A percentile compares a stretch with the other conserved stretches of the same genome.
These are phyloP conservation scores for Populus alba DNA, from an alignment of 345 rosid species.

Conservation along the genomic window DNA sequence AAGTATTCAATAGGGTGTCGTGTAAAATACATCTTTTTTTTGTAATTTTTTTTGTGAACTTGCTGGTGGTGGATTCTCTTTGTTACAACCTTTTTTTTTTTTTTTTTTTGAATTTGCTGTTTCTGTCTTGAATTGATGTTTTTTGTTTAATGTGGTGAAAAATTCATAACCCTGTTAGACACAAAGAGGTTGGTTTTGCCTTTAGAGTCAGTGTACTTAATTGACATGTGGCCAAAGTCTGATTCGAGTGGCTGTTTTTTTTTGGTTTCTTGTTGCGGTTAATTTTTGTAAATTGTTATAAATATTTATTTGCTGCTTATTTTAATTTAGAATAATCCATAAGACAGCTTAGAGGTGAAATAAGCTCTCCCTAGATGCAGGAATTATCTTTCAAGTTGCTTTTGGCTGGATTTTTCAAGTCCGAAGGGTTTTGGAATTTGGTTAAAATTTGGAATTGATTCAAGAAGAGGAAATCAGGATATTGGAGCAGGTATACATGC, in stretches of 20 bases:
- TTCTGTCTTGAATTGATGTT: background rate
- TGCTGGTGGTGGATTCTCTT: background rate
- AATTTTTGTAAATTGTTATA: background rate
- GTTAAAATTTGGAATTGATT: background rate
- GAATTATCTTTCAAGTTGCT: background rate
- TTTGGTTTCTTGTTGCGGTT: background rate
- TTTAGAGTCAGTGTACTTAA: background rate
- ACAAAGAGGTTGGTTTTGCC: background rate
- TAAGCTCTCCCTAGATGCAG: background rate
- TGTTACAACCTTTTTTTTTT: background rate
- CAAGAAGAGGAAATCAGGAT: background rate
- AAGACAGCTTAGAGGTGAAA: background rate
- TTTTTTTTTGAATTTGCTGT: background rate
- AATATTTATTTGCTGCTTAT: background rate
- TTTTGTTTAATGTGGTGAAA: background rate
- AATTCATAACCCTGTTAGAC: background rate
- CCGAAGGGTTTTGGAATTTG: background rate
- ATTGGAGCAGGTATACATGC: background rate
- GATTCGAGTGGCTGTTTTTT: background rate
- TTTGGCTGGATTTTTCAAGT: background rate
- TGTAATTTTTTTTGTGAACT: background rate
- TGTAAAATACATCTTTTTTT: no score
- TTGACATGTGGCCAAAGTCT: background rate
- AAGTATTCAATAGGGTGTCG: no score
- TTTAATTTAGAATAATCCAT: background rate